Conservation (phyloP, 2,329 filamentous ascomycete species). For the Endoconidiophora laricicola region DNA sequence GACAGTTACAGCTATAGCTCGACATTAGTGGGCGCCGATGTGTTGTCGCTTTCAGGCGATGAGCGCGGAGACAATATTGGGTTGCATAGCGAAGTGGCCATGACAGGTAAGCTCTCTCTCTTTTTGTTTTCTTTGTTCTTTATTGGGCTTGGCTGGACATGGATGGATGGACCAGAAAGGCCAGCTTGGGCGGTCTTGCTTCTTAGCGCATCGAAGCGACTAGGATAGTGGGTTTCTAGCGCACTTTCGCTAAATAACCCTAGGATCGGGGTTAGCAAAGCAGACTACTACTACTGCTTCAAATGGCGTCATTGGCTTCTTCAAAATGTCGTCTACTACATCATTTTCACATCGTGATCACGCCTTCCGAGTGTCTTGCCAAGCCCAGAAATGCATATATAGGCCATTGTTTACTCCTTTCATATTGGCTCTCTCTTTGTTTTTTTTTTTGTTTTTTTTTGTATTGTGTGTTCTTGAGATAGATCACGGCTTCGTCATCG, state of each 20-base stretch:
- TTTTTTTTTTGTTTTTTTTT: not conserved
- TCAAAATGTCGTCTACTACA: too few relatives aligned
- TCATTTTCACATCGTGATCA: not conserved
- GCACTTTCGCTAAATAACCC: too few relatives aligned
- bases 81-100: too few relatives aligned
- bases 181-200: too few relatives aligned
- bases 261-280: too few relatives aligned
- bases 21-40: too few relatives aligned
- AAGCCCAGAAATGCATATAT: too few relatives aligned
- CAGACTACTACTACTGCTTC: not conserved
- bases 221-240: too few relatives aligned
- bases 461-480: not conserved
- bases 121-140: not conserved
- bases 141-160: not conserved
- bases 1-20: not conserved
- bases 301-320: slow-evolving; percentile 3
- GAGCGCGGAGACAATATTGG: too few relatives aligned
- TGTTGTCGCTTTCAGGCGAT: not conserved
- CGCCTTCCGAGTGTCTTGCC: not conserved
- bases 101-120: not conserved
- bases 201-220: too few relatives aligned
- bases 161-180: too few relatives aligned
- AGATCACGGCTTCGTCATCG: not conserved
- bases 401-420: too few relatives aligned
- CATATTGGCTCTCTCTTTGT: not conserved